These are phyloP conservation scores for Paulownia fortunei DNA, from an alignment of 257 asterid species.

Conservation along the genomic window DNA sequence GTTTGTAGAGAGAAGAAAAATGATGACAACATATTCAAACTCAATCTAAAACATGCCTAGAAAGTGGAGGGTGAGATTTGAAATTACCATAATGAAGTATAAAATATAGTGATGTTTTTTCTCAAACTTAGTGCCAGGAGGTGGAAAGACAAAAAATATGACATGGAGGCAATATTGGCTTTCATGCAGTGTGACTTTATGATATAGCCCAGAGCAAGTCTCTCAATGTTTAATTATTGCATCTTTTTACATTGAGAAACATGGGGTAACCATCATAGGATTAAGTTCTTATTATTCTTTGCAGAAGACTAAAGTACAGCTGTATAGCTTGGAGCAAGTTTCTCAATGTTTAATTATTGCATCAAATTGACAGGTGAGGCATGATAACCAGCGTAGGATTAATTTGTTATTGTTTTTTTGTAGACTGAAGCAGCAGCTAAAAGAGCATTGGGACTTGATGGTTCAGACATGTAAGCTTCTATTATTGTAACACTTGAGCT, in stretches of 20 bases:
- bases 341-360: background rate
- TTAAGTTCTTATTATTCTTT: slow-evolving; percentile 27
- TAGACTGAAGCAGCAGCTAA: slow-evolving; percentile 95
- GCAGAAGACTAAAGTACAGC: background rate
- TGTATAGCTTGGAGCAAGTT: background rate
- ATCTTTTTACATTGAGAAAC: slow-evolving; percentile 10
- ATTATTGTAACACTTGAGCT: background rate
- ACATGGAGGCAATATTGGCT: background rate
- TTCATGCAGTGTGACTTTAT: background rate
- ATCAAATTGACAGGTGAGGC: slow-evolving; percentile 3
- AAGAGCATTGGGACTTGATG: slow-evolving; percentile 90
- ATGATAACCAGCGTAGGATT: background rate
- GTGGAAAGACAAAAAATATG: background rate
- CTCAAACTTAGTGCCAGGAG: background rate
- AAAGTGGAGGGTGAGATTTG: background rate
- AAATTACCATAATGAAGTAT: background rate
- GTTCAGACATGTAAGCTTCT: slow-evolving; percentile 87
- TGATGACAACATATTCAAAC: slow-evolving; percentile 6
- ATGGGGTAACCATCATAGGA: background rate
- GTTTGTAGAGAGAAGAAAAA: background rate
- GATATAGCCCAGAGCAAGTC: background rate
- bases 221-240: background rate
- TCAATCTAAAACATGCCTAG: background rate
- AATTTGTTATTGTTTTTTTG: slow-evolving; percentile 32
- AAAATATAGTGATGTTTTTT: background rate